phyloP scores from a whole-genome alignment of 176 grass and related monocot species.

The Eragrostis curvula region DNA sequence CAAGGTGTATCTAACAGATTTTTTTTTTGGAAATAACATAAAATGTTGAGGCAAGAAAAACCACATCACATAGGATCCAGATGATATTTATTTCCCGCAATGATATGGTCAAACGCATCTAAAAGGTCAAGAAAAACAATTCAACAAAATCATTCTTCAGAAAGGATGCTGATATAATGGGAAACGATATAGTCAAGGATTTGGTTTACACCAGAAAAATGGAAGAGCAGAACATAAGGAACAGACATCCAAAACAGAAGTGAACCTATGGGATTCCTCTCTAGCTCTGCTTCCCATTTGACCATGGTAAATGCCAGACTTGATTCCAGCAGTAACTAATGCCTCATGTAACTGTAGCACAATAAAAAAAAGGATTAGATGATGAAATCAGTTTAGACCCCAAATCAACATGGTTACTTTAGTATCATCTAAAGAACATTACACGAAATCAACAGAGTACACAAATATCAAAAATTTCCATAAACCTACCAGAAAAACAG shows the following conservation, averaged over 20 bases:
- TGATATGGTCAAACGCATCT: constrained; percentile 8
- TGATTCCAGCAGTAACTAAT: constrained; percentile 80
- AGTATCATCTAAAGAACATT: constrained; percentile 21
- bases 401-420: not conserved
- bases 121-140: constrained; percentile 30
- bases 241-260: constrained; percentile 32
- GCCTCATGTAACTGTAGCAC: constrained; percentile 64
- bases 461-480: constrained; percentile 6
- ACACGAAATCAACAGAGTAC: constrained; percentile 7
- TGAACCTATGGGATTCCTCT: constrained; percentile 84
- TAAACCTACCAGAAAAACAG: not conserved
- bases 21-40: constrained; percentile 1
- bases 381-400: too few species aligned
- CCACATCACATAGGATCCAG: not conserved
- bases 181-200: not conserved
- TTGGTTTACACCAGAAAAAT: constrained; percentile 18
- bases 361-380: not conserved
- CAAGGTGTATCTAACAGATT: constrained; percentile 13
- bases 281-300: constrained; percentile 80
- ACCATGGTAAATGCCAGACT: constrained; percentile 84
- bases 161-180: constrained; percentile 24
- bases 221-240: constrained; percentile 10
- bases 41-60: constrained; percentile 16
- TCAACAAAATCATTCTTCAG: not conserved
- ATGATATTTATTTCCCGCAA: not conserved